Conservation (phyloP, 768 basidiomycete species). For the Pholiota molesta region DNA sequence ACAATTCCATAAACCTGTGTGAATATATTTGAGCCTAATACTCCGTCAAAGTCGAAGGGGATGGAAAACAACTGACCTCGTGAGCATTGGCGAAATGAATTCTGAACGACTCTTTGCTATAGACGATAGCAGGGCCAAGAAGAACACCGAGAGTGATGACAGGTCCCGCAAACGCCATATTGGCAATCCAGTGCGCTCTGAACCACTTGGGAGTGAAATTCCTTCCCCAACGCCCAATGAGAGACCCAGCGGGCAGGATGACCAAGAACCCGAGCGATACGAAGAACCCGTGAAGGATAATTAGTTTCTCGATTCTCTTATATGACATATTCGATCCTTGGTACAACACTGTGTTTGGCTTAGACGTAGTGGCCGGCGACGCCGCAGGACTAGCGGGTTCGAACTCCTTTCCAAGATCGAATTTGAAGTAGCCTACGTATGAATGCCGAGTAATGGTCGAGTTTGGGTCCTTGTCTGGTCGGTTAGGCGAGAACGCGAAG, state of each 20-base stretch:
- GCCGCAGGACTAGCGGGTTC: constrained; percentile 13
- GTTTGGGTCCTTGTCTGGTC: constrained; percentile 27
- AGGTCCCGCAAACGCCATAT: constrained; percentile 51
- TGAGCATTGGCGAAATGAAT: constrained; percentile 51
- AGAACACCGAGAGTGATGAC: constrained; percentile 51
- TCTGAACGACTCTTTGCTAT: constrained; percentile 36
- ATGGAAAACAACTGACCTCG: constrained; percentile 37
- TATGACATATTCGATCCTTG: constrained; percentile 17
- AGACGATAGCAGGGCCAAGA: constrained; percentile 50
- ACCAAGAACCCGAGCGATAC: constrained; percentile 59
- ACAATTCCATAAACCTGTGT: constrained; percentile 53
- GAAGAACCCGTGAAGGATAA: constrained; percentile 56
- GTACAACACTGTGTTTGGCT: neutral
- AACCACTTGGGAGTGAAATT: constrained; percentile 58
- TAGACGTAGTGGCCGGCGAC: constrained; percentile 6
- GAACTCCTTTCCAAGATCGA: constrained; percentile 37
- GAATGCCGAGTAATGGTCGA: constrained; percentile 30
- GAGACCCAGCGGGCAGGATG: constrained; percentile 53
- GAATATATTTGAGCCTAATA: neutral
- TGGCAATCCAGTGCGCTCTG: constrained; percentile 53
- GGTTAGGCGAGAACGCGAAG: constrained; percentile 41
- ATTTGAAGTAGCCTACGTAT: constrained; percentile 35
- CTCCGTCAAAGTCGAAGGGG: neutral
- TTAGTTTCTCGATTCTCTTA: constrained; percentile 40
- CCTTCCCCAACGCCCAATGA: constrained; percentile 58